Evolutionary conservation across 1,139 yeast genomes (phyloP).

Genomic region (Zygosaccharomyces pseudobailii): DNA sequence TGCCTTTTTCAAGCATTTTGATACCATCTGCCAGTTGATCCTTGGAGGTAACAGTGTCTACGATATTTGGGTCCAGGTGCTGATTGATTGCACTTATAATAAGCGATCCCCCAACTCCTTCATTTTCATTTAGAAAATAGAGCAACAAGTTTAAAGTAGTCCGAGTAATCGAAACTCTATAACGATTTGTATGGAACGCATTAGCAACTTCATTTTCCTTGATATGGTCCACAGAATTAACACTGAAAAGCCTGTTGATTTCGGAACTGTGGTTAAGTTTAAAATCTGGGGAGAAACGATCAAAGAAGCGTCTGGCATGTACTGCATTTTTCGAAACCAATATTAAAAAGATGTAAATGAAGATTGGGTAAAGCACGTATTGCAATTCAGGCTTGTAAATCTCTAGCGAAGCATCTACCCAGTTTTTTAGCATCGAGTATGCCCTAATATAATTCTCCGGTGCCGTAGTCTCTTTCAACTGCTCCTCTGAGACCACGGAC

Average conservation of each 20-base stretch:
- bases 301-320: conserved; percentile 71
- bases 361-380: conserved; percentile 80
- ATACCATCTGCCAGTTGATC: conserved; percentile 33
- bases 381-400: conserved; percentile 86
- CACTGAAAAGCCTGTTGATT: conserved; percentile 62
- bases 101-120: conserved; percentile 86
- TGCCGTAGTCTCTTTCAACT: conserved; percentile 37
- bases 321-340: conserved; percentile 59
- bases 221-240: conserved; percentile 75
- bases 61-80: conserved; percentile 63
- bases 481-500: conserved; percentile 28
- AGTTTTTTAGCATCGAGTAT: conserved; percentile 70
- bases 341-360: conserved; percentile 82
- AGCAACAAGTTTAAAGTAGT: conserved; percentile 80
- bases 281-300: conserved; percentile 70
- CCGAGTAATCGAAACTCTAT: conserved; percentile 70
- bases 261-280: conserved; percentile 74
- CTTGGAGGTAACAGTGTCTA: conserved; percentile 32
- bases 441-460: conserved; percentile 75
- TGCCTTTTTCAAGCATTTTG: conserved; percentile 48
- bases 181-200: conserved; percentile 68
- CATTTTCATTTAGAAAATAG: conserved; percentile 87
- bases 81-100: conserved; percentile 82
- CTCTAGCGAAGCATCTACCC: conserved; percentile 91
- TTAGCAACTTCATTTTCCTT: conserved; percentile 77